Evolutionary conservation across 768 basidiomycete genomes (phyloP).

Genomic region (Suillus subluteus): DNA sequence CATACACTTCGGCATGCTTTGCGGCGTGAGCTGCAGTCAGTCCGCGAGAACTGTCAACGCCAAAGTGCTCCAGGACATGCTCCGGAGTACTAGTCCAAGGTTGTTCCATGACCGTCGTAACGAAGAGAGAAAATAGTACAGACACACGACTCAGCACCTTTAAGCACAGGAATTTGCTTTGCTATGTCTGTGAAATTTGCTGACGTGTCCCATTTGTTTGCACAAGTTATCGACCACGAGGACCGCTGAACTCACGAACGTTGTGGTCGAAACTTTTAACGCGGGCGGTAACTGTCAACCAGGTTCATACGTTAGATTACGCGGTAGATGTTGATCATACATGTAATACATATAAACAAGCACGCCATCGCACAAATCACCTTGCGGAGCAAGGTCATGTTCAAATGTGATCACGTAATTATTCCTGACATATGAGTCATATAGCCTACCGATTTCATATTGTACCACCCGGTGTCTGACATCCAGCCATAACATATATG

Average conservation of each 20-base stretch:
- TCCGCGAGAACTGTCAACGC: slow-evolving; percentile 64
- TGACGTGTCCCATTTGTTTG: slow-evolving; percentile 23
- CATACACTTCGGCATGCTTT: slow-evolving; percentile 78
- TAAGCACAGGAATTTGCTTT: neutral
- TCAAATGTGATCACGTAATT: no score
- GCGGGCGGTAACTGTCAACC: neutral
- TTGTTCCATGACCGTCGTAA: slow-evolving; percentile 54
- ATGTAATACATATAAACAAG: neutral
- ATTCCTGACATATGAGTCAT: no score
- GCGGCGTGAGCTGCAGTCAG: slow-evolving; percentile 68
- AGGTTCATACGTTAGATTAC: neutral
- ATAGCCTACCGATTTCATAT: no score
- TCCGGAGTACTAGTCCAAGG: slow-evolving; percentile 80
- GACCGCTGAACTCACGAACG: neutral
- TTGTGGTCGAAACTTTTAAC: neutral
- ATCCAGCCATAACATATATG: no score
- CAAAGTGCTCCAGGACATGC: slow-evolving; percentile 73
- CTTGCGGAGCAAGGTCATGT: no score
- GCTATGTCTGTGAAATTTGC: slow-evolving; percentile 11
- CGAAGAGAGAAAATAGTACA: slow-evolving; percentile 18
- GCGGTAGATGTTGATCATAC: neutral
- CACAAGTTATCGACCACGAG: slow-evolving; percentile 11
- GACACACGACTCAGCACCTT: slow-evolving; percentile 5
- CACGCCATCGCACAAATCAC: neutral
- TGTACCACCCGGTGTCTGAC: no score